Percentiles rank a stretch among this genome's conserved stretches.
Evolutionary conservation across 1,139 yeast genomes (phyloP).

Genomic region (Diutina sp.): DNA sequence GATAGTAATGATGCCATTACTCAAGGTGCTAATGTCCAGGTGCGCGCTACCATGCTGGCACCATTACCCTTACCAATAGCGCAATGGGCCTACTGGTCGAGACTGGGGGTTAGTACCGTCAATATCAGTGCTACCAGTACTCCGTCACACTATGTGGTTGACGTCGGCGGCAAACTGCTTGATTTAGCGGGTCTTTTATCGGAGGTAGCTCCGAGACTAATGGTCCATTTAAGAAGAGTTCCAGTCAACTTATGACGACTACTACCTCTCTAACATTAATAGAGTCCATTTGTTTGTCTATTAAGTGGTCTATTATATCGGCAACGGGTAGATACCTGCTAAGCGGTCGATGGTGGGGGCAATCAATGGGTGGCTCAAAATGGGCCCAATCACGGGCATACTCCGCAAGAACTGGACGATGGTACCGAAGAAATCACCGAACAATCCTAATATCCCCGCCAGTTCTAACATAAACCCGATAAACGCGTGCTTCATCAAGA

Average conservation of each 20-base stretch:
- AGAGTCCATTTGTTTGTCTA: neutral
- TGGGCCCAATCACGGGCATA: slow-evolving; percentile 78
- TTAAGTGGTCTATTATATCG: slow-evolving; percentile 14
- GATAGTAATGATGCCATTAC: neutral
- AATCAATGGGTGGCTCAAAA: slow-evolving; percentile 66
- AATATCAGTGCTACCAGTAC: neutral
- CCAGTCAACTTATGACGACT: neutral
- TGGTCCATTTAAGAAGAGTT: neutral
- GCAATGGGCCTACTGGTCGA: neutral
- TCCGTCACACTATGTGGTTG: neutral
- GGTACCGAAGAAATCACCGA: slow-evolving; percentile 88
- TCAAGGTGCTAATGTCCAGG: neutral
- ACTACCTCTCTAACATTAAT: neutral
- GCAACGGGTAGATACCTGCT: slow-evolving; percentile 34
- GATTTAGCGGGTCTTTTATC: neutral
- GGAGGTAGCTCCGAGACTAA: neutral
- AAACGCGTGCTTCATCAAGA: slow-evolving; percentile 66
- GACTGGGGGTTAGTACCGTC: neutral
- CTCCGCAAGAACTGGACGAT: slow-evolving; percentile 82
- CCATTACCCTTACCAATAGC: neutral
- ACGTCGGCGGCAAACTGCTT: neutral
- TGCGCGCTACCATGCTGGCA: neutral
- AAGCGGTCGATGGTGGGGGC: slow-evolving; percentile 57
- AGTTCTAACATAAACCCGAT: slow-evolving; percentile 77
- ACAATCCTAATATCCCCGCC: slow-evolving; percentile 76